Conservation (phyloP, 768 basidiomycete genomes). For the Melanogaster broomeanus region DNA sequence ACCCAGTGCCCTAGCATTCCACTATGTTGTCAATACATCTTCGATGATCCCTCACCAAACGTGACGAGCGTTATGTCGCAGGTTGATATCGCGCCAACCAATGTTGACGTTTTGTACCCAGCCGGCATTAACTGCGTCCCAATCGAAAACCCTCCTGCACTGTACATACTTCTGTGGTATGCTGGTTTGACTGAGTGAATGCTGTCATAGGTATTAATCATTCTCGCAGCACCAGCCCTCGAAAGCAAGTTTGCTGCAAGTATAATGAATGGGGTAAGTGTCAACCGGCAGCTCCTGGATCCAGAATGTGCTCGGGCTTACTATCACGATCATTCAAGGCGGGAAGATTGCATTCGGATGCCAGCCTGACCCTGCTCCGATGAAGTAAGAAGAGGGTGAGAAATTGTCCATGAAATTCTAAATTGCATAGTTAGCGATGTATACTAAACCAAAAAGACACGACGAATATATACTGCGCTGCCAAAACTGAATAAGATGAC, state of each 20-base stretch:
- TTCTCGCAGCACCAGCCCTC: neutral
- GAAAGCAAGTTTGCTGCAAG: slow-evolving; percentile 2
- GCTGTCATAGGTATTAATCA: neutral
- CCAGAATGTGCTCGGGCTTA: too few relatives aligned
- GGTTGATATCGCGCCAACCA: neutral
- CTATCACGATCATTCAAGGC: neutral
- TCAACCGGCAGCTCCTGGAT: too few relatives aligned
- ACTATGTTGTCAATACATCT: slow-evolving; percentile 2
- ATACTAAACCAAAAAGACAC: too few relatives aligned
- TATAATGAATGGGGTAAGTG: slow-evolving; percentile 7
- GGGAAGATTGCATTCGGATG: slow-evolving; percentile 5
- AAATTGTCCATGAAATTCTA: neutral
- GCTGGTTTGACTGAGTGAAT: neutral
- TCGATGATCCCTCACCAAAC: neutral
- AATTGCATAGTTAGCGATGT: neutral
- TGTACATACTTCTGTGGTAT: slow-evolving; percentile 1
- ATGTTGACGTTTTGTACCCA: neutral
- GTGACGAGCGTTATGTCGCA: neutral
- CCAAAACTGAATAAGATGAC: too few relatives aligned
- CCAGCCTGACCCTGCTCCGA: neutral
- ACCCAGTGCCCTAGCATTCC: slow-evolving; percentile 1
- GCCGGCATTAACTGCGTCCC: slow-evolving; percentile 3
- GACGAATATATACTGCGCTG: too few relatives aligned
- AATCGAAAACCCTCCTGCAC: neutral
- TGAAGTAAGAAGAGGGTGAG: neutral